Conservation (phyloP, 306 rosid species). For the Vicia sativa region DNA sequence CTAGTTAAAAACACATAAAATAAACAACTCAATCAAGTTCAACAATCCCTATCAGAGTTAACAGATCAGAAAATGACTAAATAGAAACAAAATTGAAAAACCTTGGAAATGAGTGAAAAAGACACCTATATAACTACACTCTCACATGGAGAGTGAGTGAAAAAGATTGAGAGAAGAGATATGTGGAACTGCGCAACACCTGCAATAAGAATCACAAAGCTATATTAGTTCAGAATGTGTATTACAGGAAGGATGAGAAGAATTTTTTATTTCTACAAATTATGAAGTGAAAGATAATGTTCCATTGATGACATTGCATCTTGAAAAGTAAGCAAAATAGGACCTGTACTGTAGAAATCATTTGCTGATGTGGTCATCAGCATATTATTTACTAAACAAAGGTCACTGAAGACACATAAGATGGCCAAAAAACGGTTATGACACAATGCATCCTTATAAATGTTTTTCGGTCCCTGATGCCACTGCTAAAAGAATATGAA, state of each 20-base stretch:
- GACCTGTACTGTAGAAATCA: conserved; percentile 63
- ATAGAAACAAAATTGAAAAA: no score
- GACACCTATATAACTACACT: no score
- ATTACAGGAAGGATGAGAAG: conserved; percentile 15
- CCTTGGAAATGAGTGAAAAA: no score
- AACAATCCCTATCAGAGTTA: no score
- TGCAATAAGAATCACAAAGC: conserved; percentile 39
- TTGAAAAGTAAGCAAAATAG: conserved; percentile 69
- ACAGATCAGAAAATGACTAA: no score
- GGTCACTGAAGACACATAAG: conserved; percentile 70
- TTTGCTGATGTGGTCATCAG: conserved; percentile 73
- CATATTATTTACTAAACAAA: conserved; percentile 69
- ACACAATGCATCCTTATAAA: no score
- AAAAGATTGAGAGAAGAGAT: no score
- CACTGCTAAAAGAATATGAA: no score
- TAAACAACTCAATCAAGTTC: no score
- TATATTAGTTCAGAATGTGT: conserved; percentile 32
- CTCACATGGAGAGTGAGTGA: no score
- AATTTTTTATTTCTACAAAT: conserved; percentile 27
- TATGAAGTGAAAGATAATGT: conserved; percentile 53
- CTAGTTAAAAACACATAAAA: no score
- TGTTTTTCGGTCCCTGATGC: no score
- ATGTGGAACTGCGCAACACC: conserved; percentile 78
- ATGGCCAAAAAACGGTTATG: conserved; percentile 79
- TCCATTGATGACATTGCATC: conserved; percentile 76